Conservation (phyloP, 2,329 filamentous ascomycete genomes). For the Penicillium sp. region DNA sequence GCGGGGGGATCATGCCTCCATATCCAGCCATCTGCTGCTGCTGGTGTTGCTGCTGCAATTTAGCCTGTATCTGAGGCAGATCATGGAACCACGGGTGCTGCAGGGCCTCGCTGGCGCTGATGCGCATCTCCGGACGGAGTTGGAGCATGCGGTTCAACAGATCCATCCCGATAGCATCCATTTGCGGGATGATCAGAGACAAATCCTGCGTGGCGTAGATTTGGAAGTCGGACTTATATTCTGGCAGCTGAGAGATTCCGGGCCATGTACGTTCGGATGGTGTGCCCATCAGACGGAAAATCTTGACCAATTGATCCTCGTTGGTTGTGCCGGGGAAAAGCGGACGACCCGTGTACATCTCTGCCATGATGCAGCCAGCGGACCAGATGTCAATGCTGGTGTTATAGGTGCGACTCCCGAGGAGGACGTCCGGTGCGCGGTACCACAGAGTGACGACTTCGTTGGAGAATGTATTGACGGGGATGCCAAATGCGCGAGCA, state of each 20-base stretch:
- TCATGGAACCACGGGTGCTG: constrained; percentile 89
- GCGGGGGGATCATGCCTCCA: constrained; percentile 40
- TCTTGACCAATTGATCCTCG: constrained; percentile 94
- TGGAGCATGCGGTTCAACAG: constrained; percentile 89
- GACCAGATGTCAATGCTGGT: constrained; percentile 99
- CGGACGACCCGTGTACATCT: constrained; percentile 96
- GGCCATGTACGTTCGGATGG: constrained; percentile 95
- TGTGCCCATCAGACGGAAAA: constrained; percentile 98
- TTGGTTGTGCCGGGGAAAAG: constrained; percentile 97
- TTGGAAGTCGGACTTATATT: constrained; percentile 94
- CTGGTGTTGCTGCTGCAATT: constrained; percentile 46
- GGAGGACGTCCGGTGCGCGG: constrained; percentile 88
- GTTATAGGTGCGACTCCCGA: constrained; percentile 94
- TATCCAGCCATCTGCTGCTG: constrained; percentile 43
- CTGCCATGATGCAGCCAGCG: constrained; percentile 98
- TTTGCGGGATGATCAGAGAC: constrained; percentile 80
- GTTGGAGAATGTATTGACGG: constrained; percentile 97
- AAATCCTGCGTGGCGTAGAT: constrained; percentile 93
- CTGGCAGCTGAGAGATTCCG: constrained; percentile 90
- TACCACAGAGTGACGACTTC: constrained; percentile 99
- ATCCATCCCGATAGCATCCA: constrained; percentile 84
- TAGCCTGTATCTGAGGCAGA: constrained; percentile 56
- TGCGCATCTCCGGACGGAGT: constrained; percentile 83
- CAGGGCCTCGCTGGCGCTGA: constrained; percentile 82
- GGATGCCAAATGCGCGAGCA: constrained; percentile 91